These are phyloP conservation scores for Penicillium sp. DNA, from an alignment of 2,329 filamentous ascomycete genomes.

Conservation along the genomic window DNA sequence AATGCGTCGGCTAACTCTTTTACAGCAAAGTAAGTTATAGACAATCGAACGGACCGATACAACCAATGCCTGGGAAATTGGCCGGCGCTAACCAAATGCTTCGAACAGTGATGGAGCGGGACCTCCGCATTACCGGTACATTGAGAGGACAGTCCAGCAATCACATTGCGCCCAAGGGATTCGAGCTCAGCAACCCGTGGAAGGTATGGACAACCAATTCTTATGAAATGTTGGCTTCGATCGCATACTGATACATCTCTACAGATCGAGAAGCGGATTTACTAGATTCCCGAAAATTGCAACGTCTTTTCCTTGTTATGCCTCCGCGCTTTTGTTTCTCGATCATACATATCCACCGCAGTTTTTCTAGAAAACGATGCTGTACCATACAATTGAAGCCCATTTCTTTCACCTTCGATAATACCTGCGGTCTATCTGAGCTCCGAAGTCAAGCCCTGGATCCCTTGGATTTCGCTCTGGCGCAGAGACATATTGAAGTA, in stretches of 20 bases:
- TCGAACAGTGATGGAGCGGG: slow-evolving; percentile 65
- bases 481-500: slow-evolving; percentile 57
- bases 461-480: slow-evolving; percentile 52
- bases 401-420: not conserved
- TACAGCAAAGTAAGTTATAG: slow-evolving; percentile 55
- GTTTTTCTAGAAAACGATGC: slow-evolving; percentile 21
- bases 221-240: not conserved
- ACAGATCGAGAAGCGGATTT: slow-evolving; percentile 44
- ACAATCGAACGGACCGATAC: not conserved
- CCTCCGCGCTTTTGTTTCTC: slow-evolving; percentile 22
- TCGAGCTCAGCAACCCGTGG: slow-evolving; percentile 69
- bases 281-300: slow-evolving; percentile 29
- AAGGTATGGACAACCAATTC: slow-evolving; percentile 49
- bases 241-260: slow-evolving; percentile 19
- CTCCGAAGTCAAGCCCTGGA: slow-evolving; percentile 53
- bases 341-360: slow-evolving; percentile 28
- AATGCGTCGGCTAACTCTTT: slow-evolving; percentile 41
- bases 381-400: slow-evolving; percentile 23
- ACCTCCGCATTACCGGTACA: slow-evolving; percentile 62
- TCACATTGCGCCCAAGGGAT: slow-evolving; percentile 59
- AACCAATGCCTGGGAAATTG: not conserved
- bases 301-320: slow-evolving; percentile 23
- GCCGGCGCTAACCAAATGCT: slow-evolving; percentile 28
- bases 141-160: slow-evolving; percentile 63
- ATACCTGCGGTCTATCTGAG: slow-evolving; percentile 29